Conservation (phyloP, 495 filamentous ascomycete species). For the Talaromyces proteolyticus region DNA sequence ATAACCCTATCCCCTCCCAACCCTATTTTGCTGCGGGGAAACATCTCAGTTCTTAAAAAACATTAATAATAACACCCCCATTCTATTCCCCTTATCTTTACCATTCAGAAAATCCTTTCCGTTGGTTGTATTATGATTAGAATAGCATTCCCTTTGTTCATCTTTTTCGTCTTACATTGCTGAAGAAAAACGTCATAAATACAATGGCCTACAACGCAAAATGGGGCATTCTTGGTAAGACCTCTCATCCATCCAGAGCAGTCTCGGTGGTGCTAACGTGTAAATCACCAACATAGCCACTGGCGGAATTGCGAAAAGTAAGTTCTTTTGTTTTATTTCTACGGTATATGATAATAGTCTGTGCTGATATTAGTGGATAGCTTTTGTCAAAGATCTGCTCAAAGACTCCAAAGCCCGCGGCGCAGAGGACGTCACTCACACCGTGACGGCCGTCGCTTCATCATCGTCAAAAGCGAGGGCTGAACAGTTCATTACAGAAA, state of each 20-base stretch:
- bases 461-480: slow-evolving; percentile 67
- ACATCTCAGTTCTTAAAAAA: too few species aligned
- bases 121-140: too few species aligned
- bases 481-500: slow-evolving; percentile 61
- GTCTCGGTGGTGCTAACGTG: background rate
- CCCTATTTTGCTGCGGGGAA: background rate
- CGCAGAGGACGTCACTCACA: slow-evolving; percentile 70
- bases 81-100: too few species aligned
- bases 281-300: slow-evolving; percentile 47
- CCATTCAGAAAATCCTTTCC: too few species aligned
- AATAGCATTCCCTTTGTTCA: too few species aligned
- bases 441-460: slow-evolving; percentile 75
- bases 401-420: slow-evolving; percentile 65
- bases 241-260: background rate
- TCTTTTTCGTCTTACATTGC: background rate
- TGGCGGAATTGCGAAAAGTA: slow-evolving; percentile 71
- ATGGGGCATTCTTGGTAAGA: slow-evolving; percentile 72
- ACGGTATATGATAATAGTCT: too few species aligned
- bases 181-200: background rate
- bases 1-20: background rate
- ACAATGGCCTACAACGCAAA: slow-evolving; percentile 50
- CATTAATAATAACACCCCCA: background rate
- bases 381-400: slow-evolving; percentile 79
- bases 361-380: slow-evolving; percentile 27
- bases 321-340: slow-evolving; percentile 11